Conservation (phyloP, 2,329 filamentous ascomycete species). For the Apiospora phragmitis region DNA sequence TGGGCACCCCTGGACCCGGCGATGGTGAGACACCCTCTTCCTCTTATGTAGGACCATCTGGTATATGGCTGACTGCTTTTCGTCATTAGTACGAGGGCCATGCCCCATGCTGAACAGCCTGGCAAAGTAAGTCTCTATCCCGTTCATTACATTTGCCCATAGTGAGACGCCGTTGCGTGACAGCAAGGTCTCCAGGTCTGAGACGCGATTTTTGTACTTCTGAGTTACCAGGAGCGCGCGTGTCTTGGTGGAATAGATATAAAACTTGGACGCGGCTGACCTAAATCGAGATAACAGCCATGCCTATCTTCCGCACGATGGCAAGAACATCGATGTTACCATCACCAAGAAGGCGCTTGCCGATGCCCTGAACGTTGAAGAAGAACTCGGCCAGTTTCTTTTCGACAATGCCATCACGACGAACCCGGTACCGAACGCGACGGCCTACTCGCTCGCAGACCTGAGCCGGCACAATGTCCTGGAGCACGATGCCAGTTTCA, state of each 20-base stretch:
- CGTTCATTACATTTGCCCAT: background rate
- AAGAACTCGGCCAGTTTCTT: background rate
- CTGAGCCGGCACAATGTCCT: constrained; percentile 48
- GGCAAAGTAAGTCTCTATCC: background rate
- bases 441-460: constrained; percentile 31
- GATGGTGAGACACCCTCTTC: background rate
- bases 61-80: background rate
- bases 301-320: background rate
- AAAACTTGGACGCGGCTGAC: background rate
- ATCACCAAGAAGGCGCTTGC: background rate
- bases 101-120: constrained; percentile 7
- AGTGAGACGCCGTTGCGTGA: background rate
- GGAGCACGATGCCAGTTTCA: constrained; percentile 49
- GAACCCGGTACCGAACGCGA: constrained; percentile 7
- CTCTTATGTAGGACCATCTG: background rate
- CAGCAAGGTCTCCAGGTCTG: background rate
- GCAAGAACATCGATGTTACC: background rate
- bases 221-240: background rate
- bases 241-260: background rate
- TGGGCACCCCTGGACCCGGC: constrained; percentile 7
- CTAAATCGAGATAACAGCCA: background rate
- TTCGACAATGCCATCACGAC: background rate
- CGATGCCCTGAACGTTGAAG: background rate
- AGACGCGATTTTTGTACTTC: background rate
- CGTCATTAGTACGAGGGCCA: background rate